Evolutionary conservation across 2,329 filamentous ascomycete species (phyloP).

Genomic region (Rutstroemia sydowiana): DNA sequence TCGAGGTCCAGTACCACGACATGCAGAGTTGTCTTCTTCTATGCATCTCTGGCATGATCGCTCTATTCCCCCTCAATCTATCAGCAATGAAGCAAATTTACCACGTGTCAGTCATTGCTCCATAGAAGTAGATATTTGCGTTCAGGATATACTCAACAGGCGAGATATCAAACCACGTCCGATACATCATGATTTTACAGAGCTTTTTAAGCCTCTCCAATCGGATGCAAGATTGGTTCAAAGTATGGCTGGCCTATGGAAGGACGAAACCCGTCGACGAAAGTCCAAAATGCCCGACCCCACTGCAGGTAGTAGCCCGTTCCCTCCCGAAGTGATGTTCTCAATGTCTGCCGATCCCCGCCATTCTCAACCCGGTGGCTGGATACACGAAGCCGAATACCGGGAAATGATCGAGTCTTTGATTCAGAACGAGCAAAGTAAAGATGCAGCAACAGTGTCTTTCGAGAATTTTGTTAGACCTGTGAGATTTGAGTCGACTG

Average conservation of each 20-base stretch:
- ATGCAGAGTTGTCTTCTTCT: constrained; percentile 50
- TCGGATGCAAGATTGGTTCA: constrained; percentile 75
- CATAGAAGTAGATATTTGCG: constrained; percentile 82
- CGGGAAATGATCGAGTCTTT: constrained; percentile 56
- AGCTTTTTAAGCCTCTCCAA: constrained; percentile 56
- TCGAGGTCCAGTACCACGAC: constrained; percentile 65
- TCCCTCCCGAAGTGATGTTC: constrained; percentile 71
- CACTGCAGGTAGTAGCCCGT: constrained; percentile 63
- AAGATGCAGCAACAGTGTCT: constrained; percentile 37
- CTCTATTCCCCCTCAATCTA: constrained; percentile 52
- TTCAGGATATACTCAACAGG: constrained; percentile 82
- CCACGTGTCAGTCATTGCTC: constrained; percentile 81
- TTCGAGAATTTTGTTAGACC: constrained; percentile 62
- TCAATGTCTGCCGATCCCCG: constrained; percentile 83
- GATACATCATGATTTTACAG: constrained; percentile 82
- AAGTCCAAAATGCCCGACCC: constrained; percentile 62
- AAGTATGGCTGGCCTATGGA: constrained; percentile 92
- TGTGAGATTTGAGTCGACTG: constrained; percentile 43
- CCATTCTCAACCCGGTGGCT: constrained; percentile 64
- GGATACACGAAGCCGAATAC: constrained; percentile 90
- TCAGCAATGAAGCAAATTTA: constrained; percentile 56
- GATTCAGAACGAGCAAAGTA: constrained; percentile 54
- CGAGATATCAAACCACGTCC: constrained; percentile 65
- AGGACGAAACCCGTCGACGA: constrained; percentile 75
- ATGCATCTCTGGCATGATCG: constrained; percentile 73